phyloP scores from a whole-genome alignment of 352 stramenopile species.

The Peronospora destructor region DNA sequence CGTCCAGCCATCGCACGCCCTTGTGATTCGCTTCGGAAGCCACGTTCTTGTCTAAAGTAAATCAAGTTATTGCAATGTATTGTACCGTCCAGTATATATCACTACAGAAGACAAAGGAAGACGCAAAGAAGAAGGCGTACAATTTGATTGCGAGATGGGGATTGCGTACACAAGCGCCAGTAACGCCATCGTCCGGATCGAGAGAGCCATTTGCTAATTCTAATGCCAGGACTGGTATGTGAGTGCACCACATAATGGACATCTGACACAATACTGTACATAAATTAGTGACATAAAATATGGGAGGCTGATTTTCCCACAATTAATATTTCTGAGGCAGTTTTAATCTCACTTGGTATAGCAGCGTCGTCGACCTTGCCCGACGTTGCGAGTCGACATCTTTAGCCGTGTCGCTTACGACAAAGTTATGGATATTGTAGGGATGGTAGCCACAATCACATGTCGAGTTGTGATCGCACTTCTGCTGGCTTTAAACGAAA shows the following conservation, averaged over 20 bases:
- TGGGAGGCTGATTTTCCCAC: too few species aligned
- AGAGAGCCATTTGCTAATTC: constrained; percentile 19
- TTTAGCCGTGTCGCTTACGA: too few species aligned
- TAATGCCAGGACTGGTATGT: too few species aligned
- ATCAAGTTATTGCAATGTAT: neutral
- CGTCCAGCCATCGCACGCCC: constrained; percentile 54
- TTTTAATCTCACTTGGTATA: too few species aligned
- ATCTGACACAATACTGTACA: neutral
- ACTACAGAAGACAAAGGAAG: neutral
- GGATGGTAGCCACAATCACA: constrained; percentile 5
- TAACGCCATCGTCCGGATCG: constrained; percentile 14
- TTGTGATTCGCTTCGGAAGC: constrained; percentile 23
- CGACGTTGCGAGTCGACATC: too few species aligned
- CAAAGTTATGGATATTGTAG: too few species aligned
- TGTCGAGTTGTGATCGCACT: too few species aligned
- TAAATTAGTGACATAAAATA: too few species aligned
- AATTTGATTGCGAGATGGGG: neutral
- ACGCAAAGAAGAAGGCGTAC: constrained; percentile 3
- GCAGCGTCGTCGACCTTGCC: too few species aligned
- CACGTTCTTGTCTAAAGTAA: constrained; percentile 18
- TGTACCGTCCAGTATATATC: neutral
- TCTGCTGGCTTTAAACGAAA: too few species aligned
- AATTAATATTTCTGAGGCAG: neutral
- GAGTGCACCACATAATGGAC: neutral
- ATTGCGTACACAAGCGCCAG: constrained; percentile 11